These are phyloP conservation scores for Oryza nivara DNA, from an alignment of 176 grass and related monocot species.

Conservation along the genomic window DNA sequence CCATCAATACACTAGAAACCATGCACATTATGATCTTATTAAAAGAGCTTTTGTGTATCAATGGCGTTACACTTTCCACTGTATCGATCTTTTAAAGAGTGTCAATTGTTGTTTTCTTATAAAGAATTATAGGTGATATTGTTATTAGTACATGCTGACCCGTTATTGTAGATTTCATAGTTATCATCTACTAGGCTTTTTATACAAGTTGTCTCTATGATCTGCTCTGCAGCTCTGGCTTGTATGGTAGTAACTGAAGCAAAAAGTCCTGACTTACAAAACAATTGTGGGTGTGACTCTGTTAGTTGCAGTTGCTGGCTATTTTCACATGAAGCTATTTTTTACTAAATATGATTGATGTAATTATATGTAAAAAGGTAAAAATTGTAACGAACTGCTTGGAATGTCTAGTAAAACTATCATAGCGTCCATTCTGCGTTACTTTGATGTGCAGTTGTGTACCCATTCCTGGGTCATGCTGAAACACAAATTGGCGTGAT, in stretches of 20 bases:
- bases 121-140: conserved; percentile 7
- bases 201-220: background rate
- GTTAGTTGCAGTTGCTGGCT: background rate
- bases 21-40: background rate
- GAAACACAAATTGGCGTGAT: background rate
- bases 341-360: background rate
- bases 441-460: conserved; percentile 6
- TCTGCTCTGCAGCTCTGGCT: background rate
- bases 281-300: background rate
- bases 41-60: background rate
- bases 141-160: background rate
- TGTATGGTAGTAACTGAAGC: conserved; percentile 3
- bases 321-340: background rate
- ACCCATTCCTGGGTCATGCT: background rate
- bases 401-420: conserved; percentile 6
- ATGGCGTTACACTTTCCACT: background rate
- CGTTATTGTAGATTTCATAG: background rate
- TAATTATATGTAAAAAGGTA: conserved; percentile 6
- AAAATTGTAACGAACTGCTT: background rate
- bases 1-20: conserved; percentile 2
- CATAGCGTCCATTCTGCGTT: background rate
- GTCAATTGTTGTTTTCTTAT: background rate
- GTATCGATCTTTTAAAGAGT: background rate
- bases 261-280: background rate
- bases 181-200: conserved; percentile 1